phyloP scores from a whole-genome alignment of 345 rosid species.

The Boechera divaricarpa region DNA sequence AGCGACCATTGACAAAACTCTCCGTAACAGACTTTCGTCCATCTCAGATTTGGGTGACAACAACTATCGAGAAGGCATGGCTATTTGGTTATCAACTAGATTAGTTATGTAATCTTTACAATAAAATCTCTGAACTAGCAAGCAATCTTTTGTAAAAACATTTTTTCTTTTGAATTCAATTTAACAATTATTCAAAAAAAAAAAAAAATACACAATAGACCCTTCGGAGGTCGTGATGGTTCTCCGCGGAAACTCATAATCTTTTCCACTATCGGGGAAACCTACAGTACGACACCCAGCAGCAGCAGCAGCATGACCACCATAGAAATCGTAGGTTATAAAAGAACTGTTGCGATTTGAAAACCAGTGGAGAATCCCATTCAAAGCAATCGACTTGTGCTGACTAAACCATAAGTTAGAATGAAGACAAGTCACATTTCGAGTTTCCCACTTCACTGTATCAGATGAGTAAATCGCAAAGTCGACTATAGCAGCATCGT shows the following conservation, averaged over 20 bases:
- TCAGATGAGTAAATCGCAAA: conserved; percentile 29
- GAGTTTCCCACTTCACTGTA: conserved; percentile 14
- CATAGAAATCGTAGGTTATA: conserved; percentile 33
- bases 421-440: not conserved
- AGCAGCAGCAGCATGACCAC: not conserved
- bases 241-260: not conserved
- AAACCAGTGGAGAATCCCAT: conserved; percentile 30
- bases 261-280: conserved; percentile 15
- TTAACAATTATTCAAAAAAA: no score
- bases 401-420: not conserved
- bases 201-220: not conserved
- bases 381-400: conserved; percentile 24
- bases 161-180: no score
- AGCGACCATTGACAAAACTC: no score
- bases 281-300: not conserved
- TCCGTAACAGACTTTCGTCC: no score
- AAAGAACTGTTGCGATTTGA: not conserved
- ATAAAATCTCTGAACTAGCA: no score
- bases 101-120: no score
- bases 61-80: no score
- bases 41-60: no score
- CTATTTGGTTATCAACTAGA: no score
- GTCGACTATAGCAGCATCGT: not conserved
- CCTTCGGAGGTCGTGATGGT: conserved; percentile 18
- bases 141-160: no score